phyloP scores from a whole-genome alignment of 176 grass and related monocot species.

The Alopecurus myosuroides region DNA sequence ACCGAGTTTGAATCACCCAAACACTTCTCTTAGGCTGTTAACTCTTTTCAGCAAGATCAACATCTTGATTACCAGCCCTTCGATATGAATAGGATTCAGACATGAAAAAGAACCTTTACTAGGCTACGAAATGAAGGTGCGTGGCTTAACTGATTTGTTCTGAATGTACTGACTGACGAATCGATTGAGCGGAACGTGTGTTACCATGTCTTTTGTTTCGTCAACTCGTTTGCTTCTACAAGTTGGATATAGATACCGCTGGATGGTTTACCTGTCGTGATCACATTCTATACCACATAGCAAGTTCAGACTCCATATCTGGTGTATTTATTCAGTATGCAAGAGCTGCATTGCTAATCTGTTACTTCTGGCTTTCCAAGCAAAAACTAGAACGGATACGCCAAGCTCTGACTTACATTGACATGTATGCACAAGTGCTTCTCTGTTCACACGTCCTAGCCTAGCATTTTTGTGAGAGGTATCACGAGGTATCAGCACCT shows the following conservation, averaged over 20 bases:
- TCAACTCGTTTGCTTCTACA: constrained; percentile 10
- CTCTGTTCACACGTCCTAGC: not conserved
- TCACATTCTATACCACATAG: constrained; percentile 1
- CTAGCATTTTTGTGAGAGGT: not conserved
- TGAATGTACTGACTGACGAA: not conserved
- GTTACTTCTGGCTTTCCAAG: not conserved
- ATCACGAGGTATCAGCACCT: not conserved
- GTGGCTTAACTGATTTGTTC: not conserved
- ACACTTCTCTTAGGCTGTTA: not conserved
- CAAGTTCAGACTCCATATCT: constrained; percentile 2
- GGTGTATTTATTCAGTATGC: not conserved
- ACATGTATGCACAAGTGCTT: not conserved
- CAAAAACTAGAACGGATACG: not conserved
- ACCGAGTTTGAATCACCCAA: not conserved
- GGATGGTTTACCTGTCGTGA: not conserved
- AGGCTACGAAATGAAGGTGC: constrained; percentile 93
- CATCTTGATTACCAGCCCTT: not conserved
- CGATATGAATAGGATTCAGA: not conserved
- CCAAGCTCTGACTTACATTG: not conserved
- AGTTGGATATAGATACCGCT: not conserved
- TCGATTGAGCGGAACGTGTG: not conserved
- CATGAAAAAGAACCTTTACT: too few species aligned
- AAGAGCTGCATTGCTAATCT: constrained; percentile 1
- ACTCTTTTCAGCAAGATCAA: not conserved
- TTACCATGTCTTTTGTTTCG: not conserved